Base-by-base conservation (phyloP, 2,329 filamentous ascomycete genomes). In the Colletotrichum australisinense region DNA sequence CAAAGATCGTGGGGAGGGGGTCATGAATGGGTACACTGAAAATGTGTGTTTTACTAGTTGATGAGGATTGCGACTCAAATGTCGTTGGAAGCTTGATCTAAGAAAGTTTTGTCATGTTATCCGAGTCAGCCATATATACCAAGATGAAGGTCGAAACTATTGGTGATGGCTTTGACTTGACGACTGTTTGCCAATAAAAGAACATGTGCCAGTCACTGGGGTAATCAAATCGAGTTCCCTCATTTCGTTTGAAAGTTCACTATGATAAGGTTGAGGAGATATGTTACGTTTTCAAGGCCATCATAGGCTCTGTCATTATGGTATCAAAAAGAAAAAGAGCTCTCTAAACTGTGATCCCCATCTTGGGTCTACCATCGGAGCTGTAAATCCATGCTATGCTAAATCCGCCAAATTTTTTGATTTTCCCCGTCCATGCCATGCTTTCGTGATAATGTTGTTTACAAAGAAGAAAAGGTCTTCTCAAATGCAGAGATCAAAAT, bases 401-500 rank as follows among this genome's bases (percentile, higher is more conserved):
- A 32, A 42, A 42, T 57, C 56, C 57, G 16, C 32, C 46, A 49
- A 49, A 30, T 53, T 32, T 49, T 49, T 9, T 14, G 22, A 32
- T 32, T 32, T 71, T 64, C 53, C 26, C 19, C 57, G 19, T 57
- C 19, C 60, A 57, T 66, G 28, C 60, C 28, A 46, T 52, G 67
- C 19, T 56, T 59, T 46, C 12, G 26, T 66, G 28, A 24, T 63
- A 52, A 42, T 55, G 14, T 19, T 42, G 38, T 70, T 71, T 64
- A 74, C 72, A 77, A 80, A 62, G 84, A 83, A 75, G 84, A 89
- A 76, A 92, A 88, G 76, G 95, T 86, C 87, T 93, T 94, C 87
- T 97, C 94, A 77, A 97, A 80, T 35, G 88, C 89, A 78, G 94
- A 94, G 60, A 97, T 84, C 78, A 98, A 85, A 72, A 98, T 91